These are phyloP conservation scores for Ceratocystis smalleyi DNA, from an alignment of 2,329 filamentous ascomycete genomes.

Conservation along the genomic window DNA sequence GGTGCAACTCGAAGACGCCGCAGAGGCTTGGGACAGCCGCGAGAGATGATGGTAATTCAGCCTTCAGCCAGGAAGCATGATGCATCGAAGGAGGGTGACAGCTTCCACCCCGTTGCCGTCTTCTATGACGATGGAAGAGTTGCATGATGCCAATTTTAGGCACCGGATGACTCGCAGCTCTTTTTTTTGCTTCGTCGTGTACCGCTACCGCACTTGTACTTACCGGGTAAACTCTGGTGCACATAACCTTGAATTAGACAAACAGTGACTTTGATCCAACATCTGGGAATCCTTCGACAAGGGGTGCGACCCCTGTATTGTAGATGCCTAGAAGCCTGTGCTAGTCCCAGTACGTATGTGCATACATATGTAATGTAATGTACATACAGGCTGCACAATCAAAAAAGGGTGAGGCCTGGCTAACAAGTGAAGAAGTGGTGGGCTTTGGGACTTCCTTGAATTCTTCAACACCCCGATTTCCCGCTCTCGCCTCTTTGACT, in stretches of 20 bases:
- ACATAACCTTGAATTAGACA: background rate
- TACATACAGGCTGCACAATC: background rate
- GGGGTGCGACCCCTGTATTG: background rate
- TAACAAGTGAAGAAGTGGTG: background rate
- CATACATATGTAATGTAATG: background rate
- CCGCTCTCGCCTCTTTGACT: no score
- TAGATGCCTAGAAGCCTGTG: background rate
- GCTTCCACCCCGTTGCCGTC: background rate
- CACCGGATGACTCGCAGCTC: no score
- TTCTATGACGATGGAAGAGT: background rate
- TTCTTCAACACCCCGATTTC: no score
- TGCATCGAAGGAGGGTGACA: background rate
- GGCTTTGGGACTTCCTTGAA: background rate
- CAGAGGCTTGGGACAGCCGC: background rate
- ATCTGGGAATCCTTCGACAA: background rate
- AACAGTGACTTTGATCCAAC: background rate
- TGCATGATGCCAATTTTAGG: no score
- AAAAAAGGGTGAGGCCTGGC: background rate
- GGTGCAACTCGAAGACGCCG: background rate
- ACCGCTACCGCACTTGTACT: background rate
- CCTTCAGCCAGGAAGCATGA: background rate
- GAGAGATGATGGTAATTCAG: background rate
- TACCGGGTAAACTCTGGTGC: background rate
- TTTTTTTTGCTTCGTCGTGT: no score
- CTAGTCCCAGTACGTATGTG: background rate